Evolutionary conservation across 768 basidiomycete genomes (phyloP).

Genomic region (Mycena epipterygia): DNA sequence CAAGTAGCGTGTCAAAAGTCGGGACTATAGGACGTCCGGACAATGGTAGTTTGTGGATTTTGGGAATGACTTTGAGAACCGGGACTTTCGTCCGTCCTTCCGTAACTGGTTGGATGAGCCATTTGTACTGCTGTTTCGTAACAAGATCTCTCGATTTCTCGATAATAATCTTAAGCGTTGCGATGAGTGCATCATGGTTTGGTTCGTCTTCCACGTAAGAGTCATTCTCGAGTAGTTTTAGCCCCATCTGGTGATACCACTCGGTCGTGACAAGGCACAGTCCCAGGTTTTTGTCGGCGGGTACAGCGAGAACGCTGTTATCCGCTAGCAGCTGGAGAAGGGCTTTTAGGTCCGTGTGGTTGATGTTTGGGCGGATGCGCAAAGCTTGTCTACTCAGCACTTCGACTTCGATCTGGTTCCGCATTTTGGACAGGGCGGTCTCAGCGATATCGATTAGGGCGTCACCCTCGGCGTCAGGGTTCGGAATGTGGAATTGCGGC

Average conservation of each 20-base stretch:
- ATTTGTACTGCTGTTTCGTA: conserved; percentile 16
- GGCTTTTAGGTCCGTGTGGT: conserved; percentile 11
- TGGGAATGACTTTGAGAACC: conserved; percentile 19
- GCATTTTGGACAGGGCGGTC: conserved; percentile 2
- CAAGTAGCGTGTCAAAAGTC: conserved; percentile 11
- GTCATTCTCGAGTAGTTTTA: conserved; percentile 29
- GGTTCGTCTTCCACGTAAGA: conserved; percentile 28
- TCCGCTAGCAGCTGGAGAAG: conserved; percentile 28
- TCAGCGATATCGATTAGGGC: conserved; percentile 12
- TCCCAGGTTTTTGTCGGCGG: conserved; percentile 35
- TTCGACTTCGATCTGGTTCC: conserved; percentile 23
- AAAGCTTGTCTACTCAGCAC: conserved; percentile 24
- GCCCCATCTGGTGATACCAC: conserved; percentile 28
- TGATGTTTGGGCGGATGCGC: conserved; percentile 31
- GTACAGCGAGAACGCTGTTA: conserved; percentile 31
- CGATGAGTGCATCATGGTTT: not conserved
- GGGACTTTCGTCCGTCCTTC: conserved; percentile 6
- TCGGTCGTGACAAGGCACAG: conserved; percentile 30
- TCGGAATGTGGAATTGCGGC: conserved; percentile 28
- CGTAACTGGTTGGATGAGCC: not conserved
- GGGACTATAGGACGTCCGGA: conserved; percentile 17
- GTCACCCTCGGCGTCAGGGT: conserved; percentile 28
- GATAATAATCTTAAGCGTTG: not conserved
- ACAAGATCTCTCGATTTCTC: not conserved
- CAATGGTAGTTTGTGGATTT: conserved; percentile 8